Evolutionary conservation across 768 basidiomycete genomes (phyloP).

Genomic region (Scleroderma citrinum): DNA sequence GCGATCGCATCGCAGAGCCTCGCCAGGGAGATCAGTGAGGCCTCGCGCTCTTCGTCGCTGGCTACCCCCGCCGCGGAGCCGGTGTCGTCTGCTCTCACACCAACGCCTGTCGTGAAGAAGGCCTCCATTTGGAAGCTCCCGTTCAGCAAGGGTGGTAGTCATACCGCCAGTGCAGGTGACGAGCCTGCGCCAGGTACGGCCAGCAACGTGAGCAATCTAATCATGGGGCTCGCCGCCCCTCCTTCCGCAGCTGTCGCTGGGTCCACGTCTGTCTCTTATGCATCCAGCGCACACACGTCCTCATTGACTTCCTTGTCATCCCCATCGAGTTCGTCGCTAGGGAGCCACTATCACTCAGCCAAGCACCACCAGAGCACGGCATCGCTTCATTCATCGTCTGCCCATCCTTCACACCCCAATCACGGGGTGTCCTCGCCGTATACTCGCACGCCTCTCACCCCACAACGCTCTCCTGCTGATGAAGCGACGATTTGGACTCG

Average conservation of each 20-base stretch:
- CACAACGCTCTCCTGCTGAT: conserved; percentile 35
- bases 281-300: background rate
- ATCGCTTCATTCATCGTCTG: conserved; percentile 13
- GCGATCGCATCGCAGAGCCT: conserved; percentile 78
- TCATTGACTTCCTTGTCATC: background rate
- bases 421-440: conserved; percentile 17
- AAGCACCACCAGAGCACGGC: background rate
- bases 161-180: conserved; percentile 31
- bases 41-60: conserved; percentile 44
- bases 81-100: conserved; percentile 11
- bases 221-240: conserved; percentile 58
- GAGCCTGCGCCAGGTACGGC: conserved; percentile 54
- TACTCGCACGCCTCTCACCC: conserved; percentile 24
- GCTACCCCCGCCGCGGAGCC: conserved; percentile 19
- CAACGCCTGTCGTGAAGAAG: conserved; percentile 56
- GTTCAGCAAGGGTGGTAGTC: conserved; percentile 62
- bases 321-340: background rate
- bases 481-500: conserved; percentile 42
- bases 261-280: background rate
- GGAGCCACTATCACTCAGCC: background rate
- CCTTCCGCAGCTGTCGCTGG: conserved; percentile 5
- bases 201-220: conserved; percentile 68
- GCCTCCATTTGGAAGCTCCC: conserved; percentile 52
- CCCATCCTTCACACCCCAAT: conserved; percentile 5
- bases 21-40: conserved; percentile 77